These are phyloP conservation scores for Astraeus odoratus DNA, from an alignment of 768 basidiomycete genomes.

Conservation along the genomic window DNA sequence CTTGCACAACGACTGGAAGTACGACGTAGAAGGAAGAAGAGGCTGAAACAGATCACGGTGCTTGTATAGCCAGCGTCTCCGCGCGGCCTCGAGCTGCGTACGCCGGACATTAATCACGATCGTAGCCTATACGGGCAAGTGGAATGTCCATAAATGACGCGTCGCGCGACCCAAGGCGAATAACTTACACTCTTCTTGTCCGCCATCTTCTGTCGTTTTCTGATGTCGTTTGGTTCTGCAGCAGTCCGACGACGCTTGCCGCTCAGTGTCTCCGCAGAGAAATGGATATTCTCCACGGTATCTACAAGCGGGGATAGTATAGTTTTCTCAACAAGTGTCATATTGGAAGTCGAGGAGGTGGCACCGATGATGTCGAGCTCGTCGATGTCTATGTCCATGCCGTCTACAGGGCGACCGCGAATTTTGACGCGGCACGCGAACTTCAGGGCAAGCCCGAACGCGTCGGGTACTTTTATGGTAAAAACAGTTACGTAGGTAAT, in stretches of 20 bases:
- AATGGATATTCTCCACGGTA: too few species aligned
- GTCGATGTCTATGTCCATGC: constrained; percentile 10
- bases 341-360: constrained; percentile 20
- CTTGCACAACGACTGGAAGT: constrained; percentile 31
- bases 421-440: too few species aligned
- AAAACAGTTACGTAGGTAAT: too few species aligned
- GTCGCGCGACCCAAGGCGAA: background rate
- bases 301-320: constrained; percentile 10
- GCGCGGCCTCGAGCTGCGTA: constrained; percentile 32
- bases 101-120: constrained; percentile 31
- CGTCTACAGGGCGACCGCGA: too few species aligned
- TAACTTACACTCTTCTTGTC: constrained; percentile 36
- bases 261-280: background rate
- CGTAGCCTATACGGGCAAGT: constrained; percentile 36
- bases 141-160: background rate
- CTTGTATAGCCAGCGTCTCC: constrained; percentile 39
- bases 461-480: too few species aligned
- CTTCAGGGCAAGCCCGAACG: too few species aligned
- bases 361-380: constrained; percentile 24
- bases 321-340: constrained; percentile 23
- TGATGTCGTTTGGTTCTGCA: constrained; percentile 4
- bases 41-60: constrained; percentile 41
- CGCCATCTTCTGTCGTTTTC: constrained; percentile 28
- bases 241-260: constrained; percentile 15
- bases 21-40: constrained; percentile 36